Conservation (phyloP, 176 grass and related monocot species). For the Oryza meyeriana region DNA sequence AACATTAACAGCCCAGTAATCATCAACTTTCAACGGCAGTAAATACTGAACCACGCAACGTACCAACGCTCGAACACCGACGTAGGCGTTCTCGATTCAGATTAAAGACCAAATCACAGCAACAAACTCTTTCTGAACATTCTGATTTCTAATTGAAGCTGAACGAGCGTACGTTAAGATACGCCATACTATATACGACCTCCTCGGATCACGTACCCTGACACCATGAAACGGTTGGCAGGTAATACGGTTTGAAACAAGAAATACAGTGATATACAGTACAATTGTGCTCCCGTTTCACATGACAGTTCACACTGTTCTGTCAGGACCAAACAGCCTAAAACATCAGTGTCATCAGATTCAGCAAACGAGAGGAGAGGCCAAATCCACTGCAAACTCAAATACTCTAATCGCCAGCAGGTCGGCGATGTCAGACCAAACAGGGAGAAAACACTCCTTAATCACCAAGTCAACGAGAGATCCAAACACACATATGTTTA, state of each 20-base stretch:
- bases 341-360: not conserved
- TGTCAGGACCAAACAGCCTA: not conserved
- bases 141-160: not conserved
- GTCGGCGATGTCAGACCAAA: slow-evolving; percentile 10
- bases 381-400: not conserved
- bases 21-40: not conserved
- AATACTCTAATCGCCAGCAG: slow-evolving; percentile 3
- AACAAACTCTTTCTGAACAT: not conserved
- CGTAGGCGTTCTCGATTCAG: not conserved
- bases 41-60: not conserved
- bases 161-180: not conserved
- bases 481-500: not conserved
- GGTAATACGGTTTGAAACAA: no score
- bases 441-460: not conserved
- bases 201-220: no score
- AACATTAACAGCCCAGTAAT: not conserved
- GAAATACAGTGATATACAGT: no score
- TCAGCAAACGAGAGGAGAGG: not conserved
- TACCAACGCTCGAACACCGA: not conserved
- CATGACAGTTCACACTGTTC: not conserved
- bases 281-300: no score
- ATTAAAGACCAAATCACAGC: no score
- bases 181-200: not conserved
- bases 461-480: slow-evolving; percentile 29
- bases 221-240: no score